Base-by-base conservation (phyloP, 106 monocot genomes). In the Apostasia shenzhenica region DNA sequence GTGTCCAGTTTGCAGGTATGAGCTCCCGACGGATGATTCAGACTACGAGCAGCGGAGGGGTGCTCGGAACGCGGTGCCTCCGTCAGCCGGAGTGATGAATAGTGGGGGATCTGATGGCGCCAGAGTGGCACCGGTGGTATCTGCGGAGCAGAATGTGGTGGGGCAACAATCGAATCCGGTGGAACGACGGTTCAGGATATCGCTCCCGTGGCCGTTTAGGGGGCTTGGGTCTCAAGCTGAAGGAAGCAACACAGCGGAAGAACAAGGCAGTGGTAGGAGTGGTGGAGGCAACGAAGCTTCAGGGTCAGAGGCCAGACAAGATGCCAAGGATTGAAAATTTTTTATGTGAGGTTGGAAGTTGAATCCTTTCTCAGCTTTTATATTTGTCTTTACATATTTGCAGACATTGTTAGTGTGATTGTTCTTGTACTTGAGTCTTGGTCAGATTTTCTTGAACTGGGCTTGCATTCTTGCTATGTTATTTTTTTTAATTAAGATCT, bases 1-100 rank as follows among this genome's bases (percentile, higher is more conserved):
- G 5, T 94, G 94, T 66, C 94, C 94, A 0, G 88, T 94, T 5
- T 94, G 94, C 57, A 72, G 91, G 52, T 91, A 70, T 48, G 94
- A 94, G 71, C 62, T 91, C 63, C 91, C 81, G 1, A 94, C 94
- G 1, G 94, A 94, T 71, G 94, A 94, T 57, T 66, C 68, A 1
- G 94, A 94, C 26, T 94, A 94, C 48, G 94, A 94, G 75, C 72
- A 68, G 40, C 68, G 67, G 68, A 71, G 54, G 61, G 51, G 63
- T 38, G 38, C 9, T 37, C 9, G 9, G 50, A 39, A 11, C 14
- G 45, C 37, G 61, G 45, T 57, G 66, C 49, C 51, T 1, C 12
- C 26, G 8, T 53, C 52, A 26, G 53, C 55, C 2, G 48, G 3
- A 14, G 45, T 48, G 63, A 59, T 47, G 41, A 26, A 54, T 1